A percentile compares a stretch with the other conserved stretches of the same genome.
These are phyloP conservation scores for Stramenopiles sp. DNA, from an alignment of 352 stramenopile species.

Conservation along the genomic window DNA sequence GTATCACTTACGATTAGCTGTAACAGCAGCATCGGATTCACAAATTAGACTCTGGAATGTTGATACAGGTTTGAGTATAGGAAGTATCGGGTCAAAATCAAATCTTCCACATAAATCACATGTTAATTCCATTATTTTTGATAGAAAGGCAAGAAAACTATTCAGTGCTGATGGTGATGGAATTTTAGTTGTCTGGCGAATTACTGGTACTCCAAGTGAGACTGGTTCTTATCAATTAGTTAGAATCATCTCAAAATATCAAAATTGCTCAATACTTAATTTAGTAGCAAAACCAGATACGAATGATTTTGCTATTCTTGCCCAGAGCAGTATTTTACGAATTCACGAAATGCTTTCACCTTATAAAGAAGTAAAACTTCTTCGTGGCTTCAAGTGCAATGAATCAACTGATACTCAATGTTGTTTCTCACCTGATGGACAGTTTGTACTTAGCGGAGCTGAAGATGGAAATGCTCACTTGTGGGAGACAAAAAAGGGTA, in stretches of 20 bases:
- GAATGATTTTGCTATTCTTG: not conserved
- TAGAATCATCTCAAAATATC: not conserved
- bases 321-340: not conserved
- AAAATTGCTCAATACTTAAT: not conserved
- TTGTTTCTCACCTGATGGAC: constrained; percentile 7
- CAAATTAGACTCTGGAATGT: constrained; percentile 5
- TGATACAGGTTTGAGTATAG: not conserved
- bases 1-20: no score
- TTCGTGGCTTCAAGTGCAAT: not conserved
- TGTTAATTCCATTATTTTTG: constrained; percentile 6
- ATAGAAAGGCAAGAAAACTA: not conserved
- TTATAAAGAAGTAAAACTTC: no score
- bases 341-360: constrained; percentile 2
- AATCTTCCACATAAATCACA: not conserved
- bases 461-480: no score
- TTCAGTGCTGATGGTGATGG: constrained; percentile 1
- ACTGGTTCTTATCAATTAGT: no score
- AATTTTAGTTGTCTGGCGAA: not conserved
- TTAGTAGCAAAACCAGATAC: constrained; percentile 1
- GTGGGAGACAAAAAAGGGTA: no score
- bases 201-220: constrained; percentile 3
- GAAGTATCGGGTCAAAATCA: constrained; percentile 1
- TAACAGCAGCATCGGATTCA: not conserved
- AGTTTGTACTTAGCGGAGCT: not conserved
- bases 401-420: not conserved